Evolutionary conservation across 768 basidiomycete genomes (phyloP).

Genomic region (Ephemerocybe angulata): DNA sequence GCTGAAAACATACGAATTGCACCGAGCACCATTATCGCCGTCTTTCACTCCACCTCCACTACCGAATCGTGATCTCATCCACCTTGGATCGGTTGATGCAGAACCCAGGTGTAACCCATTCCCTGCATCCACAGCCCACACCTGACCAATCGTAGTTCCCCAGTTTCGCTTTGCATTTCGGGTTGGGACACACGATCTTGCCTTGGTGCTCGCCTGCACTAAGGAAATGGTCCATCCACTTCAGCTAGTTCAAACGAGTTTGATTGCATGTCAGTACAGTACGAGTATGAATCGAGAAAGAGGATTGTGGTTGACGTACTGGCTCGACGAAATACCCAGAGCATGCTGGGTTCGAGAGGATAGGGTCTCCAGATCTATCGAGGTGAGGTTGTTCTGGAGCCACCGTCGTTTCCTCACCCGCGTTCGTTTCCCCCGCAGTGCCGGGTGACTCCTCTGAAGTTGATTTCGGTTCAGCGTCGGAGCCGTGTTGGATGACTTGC

Average conservation of each 20-base stretch:
- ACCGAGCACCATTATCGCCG: no score
- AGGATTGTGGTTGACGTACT: constrained; percentile 42
- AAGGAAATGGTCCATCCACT: constrained; percentile 91
- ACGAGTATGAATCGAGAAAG: background rate
- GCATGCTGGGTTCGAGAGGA: constrained; percentile 75
- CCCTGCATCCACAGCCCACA: constrained; percentile 83
- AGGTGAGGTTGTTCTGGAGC: background rate
- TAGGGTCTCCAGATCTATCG: constrained; percentile 34
- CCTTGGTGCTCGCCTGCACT: constrained; percentile 72
- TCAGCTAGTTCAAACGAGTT: constrained; percentile 52
- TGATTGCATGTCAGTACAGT: background rate
- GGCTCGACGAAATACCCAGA: constrained; percentile 98
- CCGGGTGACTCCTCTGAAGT: background rate
- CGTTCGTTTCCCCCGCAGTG: background rate
- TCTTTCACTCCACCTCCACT: no score
- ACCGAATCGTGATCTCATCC: constrained; percentile 45
- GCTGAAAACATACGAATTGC: no score
- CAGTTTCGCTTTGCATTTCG: constrained; percentile 85
- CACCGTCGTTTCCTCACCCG: background rate
- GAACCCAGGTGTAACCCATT: constrained; percentile 87
- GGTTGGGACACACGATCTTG: constrained; percentile 89
- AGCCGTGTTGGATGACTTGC: background rate
- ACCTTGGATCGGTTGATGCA: constrained; percentile 67
- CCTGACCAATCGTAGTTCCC: constrained; percentile 99
- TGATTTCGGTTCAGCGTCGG: background rate